phyloP scores from a whole-genome alignment of 208 protist genomes.

The Leishmania amazonensis region DNA sequence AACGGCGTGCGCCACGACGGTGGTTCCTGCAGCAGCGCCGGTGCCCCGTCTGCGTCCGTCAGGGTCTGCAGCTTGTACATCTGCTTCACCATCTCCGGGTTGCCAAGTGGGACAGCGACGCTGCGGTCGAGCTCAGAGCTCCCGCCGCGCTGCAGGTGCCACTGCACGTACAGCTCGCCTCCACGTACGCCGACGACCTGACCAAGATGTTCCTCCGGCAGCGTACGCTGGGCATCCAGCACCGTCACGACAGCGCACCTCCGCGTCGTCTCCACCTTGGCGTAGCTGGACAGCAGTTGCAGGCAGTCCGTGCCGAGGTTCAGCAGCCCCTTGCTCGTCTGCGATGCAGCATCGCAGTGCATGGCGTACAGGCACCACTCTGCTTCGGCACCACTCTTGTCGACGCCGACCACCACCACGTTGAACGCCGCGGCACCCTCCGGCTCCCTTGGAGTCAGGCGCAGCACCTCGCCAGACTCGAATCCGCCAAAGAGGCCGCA shows the following conservation, averaged over 20 bases:
- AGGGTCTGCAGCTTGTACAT: constrained; percentile 45
- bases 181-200: constrained; percentile 84
- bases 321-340: constrained; percentile 48
- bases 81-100: constrained; percentile 39
- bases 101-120: constrained; percentile 72
- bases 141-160: constrained; percentile 62
- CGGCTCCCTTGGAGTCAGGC: constrained; percentile 20
- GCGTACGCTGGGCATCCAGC: constrained; percentile 53
- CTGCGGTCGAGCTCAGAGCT: constrained; percentile 59
- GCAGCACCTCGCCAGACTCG: constrained; percentile 66
- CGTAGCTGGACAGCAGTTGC: constrained; percentile 55
- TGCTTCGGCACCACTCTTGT: constrained; percentile 51
- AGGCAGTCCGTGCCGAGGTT: constrained; percentile 68
- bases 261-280: constrained; percentile 31
- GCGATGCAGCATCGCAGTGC: constrained; percentile 38
- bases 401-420: constrained; percentile 75
- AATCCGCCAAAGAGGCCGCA: constrained; percentile 71
- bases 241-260: constrained; percentile 35
- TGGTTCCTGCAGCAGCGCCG: constrained; percentile 68
- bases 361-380: constrained; percentile 67
- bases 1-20: constrained; percentile 91
- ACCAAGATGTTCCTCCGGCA: constrained; percentile 70
- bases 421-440: constrained; percentile 32
- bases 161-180: constrained; percentile 82
- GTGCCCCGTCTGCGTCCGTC: constrained; percentile 16